A percentile compares a stretch with the other conserved stretches of the same genome.
Conservation (phyloP, 2,329 filamentous ascomycete species). For the Furcasterigmium sp. region DNA sequence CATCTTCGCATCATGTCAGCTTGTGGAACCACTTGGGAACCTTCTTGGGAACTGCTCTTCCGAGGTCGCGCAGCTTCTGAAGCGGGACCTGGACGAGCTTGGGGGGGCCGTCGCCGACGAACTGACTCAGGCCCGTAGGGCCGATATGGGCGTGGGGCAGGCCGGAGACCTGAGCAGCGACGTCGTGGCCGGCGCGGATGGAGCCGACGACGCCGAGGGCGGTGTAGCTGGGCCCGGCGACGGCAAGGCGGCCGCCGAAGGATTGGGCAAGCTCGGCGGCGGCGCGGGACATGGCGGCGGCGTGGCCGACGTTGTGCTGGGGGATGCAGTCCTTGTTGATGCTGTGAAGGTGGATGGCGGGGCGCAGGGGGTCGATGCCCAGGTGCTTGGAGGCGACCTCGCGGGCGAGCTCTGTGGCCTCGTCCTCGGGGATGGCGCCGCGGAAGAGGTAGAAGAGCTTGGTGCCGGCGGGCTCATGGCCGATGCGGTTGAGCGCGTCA, state of each 20-base stretch:
- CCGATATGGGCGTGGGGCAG: conserved; percentile 16
- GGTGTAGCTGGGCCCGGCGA: conserved; percentile 53
- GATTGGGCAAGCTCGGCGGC: conserved; percentile 46
- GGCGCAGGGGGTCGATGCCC: conserved; percentile 54
- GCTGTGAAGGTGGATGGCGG: conserved; percentile 55
- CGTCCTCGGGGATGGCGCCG: conserved; percentile 70
- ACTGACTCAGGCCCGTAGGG: conserved; percentile 26
- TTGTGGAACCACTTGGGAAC: not conserved
- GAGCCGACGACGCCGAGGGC: conserved; percentile 44
- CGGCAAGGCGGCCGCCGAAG: conserved; percentile 60
- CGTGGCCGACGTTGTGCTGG: conserved; percentile 81
- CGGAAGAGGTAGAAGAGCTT: conserved; percentile 86
- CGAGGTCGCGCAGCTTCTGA: not conserved
- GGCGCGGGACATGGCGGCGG: conserved; percentile 51
- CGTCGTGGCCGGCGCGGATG: conserved; percentile 43
- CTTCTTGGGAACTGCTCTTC: not conserved
- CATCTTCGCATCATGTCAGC: no score
- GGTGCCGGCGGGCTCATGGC: conserved; percentile 17
- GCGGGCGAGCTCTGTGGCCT: conserved; percentile 66
- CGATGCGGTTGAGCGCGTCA: conserved; percentile 40
- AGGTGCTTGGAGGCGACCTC: conserved; percentile 69
- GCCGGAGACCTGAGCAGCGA: conserved; percentile 31
- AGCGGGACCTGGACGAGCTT: not conserved
- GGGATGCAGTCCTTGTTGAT: conserved; percentile 72
- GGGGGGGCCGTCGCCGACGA: conserved; percentile 6